phyloP scores from a whole-genome alignment of 495 filamentous ascomycete species.

The Tuber umbilicatum region DNA sequence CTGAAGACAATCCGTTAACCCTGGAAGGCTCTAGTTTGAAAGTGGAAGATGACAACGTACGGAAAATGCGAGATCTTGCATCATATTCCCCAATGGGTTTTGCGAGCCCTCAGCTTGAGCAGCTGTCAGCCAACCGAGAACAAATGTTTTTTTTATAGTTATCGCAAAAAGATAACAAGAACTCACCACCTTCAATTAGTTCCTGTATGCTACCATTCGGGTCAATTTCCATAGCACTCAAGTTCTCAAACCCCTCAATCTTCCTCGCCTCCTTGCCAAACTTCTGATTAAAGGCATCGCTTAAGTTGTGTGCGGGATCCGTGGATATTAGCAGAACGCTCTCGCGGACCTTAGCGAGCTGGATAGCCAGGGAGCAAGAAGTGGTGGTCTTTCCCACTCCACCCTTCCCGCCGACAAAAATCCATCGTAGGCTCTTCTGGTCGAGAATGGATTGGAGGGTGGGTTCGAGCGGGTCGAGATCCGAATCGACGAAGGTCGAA shows the following conservation, averaged over 20 bases:
- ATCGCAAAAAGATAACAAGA: conserved; percentile 51
- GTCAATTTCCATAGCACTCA: conserved; percentile 99
- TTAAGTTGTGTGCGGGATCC: conserved; percentile 96
- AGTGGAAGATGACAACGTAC: conserved; percentile 43
- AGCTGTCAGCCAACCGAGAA: conserved; percentile 16
- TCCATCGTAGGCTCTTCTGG: conserved; percentile 93
- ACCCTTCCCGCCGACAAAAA: conserved; percentile 98
- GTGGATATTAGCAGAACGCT: conserved; percentile 96
- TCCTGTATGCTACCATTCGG: conserved; percentile 98
- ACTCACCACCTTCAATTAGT: conserved; percentile 55
- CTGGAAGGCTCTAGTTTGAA: neutral
- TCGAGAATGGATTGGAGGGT: conserved; percentile 89
- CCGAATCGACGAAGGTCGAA: conserved; percentile 45
- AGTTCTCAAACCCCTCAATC: conserved; percentile 82
- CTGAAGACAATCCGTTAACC: conserved; percentile 45
- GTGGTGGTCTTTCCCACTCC: conserved; percentile 99
- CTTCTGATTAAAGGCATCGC: conserved; percentile 96
- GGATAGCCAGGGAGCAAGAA: conserved; percentile 93
- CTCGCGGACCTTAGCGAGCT: conserved; percentile 91
- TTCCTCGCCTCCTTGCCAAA: conserved; percentile 97
- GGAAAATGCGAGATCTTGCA: conserved; percentile 61
- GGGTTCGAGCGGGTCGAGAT: conserved; percentile 75
- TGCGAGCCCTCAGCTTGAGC: conserved; percentile 28
- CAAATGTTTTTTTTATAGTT: neutral
- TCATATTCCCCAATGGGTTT: conserved; percentile 53